phyloP scores from a whole-genome alignment of 345 rosid genomes.

The Pugionium dolabratum region DNA sequence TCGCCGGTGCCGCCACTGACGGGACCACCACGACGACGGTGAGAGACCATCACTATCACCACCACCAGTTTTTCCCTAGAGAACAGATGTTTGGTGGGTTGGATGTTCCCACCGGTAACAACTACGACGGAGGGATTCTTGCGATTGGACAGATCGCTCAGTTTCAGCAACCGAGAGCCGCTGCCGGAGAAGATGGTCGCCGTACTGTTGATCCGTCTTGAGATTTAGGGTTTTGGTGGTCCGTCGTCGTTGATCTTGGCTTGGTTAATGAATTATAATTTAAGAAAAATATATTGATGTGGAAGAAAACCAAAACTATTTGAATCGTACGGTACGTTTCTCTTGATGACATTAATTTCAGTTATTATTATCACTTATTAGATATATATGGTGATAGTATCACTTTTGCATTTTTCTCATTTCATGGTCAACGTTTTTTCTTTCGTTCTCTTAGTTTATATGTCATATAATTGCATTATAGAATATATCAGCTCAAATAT shows the following conservation, averaged over 20 bases:
- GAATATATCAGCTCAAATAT: background rate
- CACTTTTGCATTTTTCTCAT: slow-evolving; percentile 30
- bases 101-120: slow-evolving; percentile 47
- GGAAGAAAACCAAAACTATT: slow-evolving; percentile 21
- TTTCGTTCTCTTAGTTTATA: slow-evolving; percentile 10
- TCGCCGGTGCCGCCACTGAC: slow-evolving; percentile 38
- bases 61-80: slow-evolving; percentile 72
- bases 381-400: slow-evolving; percentile 30
- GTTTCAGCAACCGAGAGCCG: slow-evolving; percentile 82
- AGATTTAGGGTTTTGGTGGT: slow-evolving; percentile 42
- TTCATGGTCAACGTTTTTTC: slow-evolving; percentile 4
- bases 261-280: slow-evolving; percentile 15
- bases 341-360: slow-evolving; percentile 27
- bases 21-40: slow-evolving; percentile 43
- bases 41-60: slow-evolving; percentile 53
- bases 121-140: slow-evolving; percentile 61
- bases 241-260: slow-evolving; percentile 24
- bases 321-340: slow-evolving; percentile 26
- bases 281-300: slow-evolving; percentile 10
- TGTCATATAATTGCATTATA: background rate
- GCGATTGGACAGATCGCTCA: slow-evolving; percentile 80
- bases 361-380: slow-evolving; percentile 25
- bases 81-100: slow-evolving; percentile 73
- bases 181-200: slow-evolving; percentile 75
- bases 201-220: slow-evolving; percentile 84